phyloP scores from a whole-genome alignment of 2,329 filamentous ascomycete species.

The Samsoniella hepiali region DNA sequence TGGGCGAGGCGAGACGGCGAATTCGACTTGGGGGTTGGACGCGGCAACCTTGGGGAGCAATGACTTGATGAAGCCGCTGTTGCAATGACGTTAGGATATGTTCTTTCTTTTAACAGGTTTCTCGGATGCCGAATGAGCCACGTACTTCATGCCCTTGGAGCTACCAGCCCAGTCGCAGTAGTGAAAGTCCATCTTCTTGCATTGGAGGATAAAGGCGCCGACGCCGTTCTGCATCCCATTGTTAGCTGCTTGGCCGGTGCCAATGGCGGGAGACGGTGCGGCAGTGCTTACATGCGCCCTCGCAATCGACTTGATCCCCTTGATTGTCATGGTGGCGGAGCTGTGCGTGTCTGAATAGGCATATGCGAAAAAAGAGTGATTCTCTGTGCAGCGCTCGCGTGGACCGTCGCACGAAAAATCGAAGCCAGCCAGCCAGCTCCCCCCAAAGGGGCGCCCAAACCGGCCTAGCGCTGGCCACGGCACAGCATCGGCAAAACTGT shows the following conservation, averaged over 20 bases:
- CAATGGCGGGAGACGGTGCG: neutral
- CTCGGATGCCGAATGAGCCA: neutral
- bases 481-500: slow-evolving; percentile 19
- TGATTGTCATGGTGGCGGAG: slow-evolving; percentile 52
- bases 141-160: slow-evolving; percentile 90
- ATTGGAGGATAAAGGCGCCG: slow-evolving; percentile 94
- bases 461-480: slow-evolving; percentile 15
- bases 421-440: slow-evolving; percentile 9
- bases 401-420: slow-evolving; percentile 23
- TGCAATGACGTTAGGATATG: slow-evolving; percentile 26
- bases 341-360: slow-evolving; percentile 21
- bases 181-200: slow-evolving; percentile 91
- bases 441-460: slow-evolving; percentile 20
- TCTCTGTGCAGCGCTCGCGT: slow-evolving; percentile 4
- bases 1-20: slow-evolving; percentile 87
- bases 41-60: slow-evolving; percentile 74
- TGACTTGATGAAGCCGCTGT: slow-evolving; percentile 75
- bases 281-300: slow-evolving; percentile 48
- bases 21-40: slow-evolving; percentile 83
- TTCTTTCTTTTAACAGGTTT: no score
- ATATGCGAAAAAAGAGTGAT: slow-evolving; percentile 26
- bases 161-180: slow-evolving; percentile 97
- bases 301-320: slow-evolving; percentile 50
- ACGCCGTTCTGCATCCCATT: slow-evolving; percentile 73
- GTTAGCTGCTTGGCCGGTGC: slow-evolving; percentile 18